phyloP scores from a whole-genome alignment of 257 asterid genomes.

The Gynochthodes officinalis region DNA sequence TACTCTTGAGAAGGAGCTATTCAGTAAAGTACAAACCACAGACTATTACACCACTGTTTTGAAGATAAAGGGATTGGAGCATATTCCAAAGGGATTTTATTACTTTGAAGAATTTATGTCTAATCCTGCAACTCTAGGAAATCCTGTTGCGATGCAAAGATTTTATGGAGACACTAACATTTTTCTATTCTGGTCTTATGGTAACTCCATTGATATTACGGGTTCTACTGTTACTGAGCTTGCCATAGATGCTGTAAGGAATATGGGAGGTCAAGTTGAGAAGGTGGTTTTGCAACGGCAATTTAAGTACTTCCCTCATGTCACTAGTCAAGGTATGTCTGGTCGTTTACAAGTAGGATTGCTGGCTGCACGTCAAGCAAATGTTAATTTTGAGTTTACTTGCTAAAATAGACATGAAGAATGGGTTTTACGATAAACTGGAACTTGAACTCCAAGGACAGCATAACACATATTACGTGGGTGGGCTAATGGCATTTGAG shows the following conservation, averaged over 20 bases:
- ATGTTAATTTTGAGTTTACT: background rate
- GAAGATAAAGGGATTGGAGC: conserved; percentile 62
- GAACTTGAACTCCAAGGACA: conserved; percentile 63
- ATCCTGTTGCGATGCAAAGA: conserved; percentile 74
- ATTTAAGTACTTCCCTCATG: conserved; percentile 74
- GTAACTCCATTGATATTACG: conserved; percentile 42
- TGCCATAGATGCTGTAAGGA: conserved; percentile 43
- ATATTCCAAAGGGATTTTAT: conserved; percentile 63
- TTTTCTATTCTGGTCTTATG: conserved; percentile 78
- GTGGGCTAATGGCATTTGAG: conserved; percentile 81
- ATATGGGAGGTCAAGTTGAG: conserved; percentile 63
- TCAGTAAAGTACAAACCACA: conserved; percentile 56
- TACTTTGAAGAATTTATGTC: conserved; percentile 70
- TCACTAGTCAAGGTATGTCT: conserved; percentile 49
- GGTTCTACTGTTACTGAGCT: conserved; percentile 49
- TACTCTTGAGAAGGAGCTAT: conserved; percentile 56
- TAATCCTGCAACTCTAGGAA: conserved; percentile 61
- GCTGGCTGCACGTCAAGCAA: background rate
- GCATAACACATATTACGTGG: conserved; percentile 54
- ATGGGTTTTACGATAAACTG: conserved; percentile 57
- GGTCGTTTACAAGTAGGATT: background rate
- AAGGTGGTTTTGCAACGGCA: conserved; percentile 44
- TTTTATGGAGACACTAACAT: conserved; percentile 51
- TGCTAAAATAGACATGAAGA: conserved; percentile 44
- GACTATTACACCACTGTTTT: conserved; percentile 74